Percentiles rank a stretch among this genome's conserved stretches.
phyloP scores from a whole-genome alignment of 2,329 filamentous ascomycete genomes.

The Cercospora janseana region DNA sequence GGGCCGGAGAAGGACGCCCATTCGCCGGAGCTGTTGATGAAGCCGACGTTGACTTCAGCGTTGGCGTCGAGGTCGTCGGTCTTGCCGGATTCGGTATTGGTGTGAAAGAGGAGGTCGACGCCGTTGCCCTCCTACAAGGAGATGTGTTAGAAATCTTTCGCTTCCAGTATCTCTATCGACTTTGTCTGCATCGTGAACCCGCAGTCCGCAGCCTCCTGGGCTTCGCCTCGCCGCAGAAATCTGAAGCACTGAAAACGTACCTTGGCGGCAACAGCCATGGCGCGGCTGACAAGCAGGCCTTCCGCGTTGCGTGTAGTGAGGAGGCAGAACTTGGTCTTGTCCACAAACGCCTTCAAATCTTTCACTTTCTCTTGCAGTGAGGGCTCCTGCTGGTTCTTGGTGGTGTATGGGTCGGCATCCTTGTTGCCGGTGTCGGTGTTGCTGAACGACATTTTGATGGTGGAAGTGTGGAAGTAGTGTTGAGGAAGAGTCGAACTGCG shows the following conservation, averaged over 20 bases:
- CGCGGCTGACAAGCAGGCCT: constrained; percentile 71
- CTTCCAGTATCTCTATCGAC: too few species aligned
- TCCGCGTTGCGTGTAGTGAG: constrained; percentile 73
- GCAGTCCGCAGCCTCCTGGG: too few species aligned
- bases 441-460: constrained; percentile 50
- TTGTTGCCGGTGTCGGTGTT: constrained; percentile 63
- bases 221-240: too few species aligned
- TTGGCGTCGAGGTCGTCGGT: constrained; percentile 74
- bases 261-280: constrained; percentile 80
- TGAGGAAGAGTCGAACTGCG: neutral
- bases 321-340: constrained; percentile 78
- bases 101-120: constrained; percentile 83
- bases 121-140: constrained; percentile 66
- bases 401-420: constrained; percentile 74
- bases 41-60: constrained; percentile 75
- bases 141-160: constrained; percentile 24
- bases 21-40: constrained; percentile 67
- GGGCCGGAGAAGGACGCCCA: constrained; percentile 85
- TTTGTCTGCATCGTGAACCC: too few species aligned
- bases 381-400: constrained; percentile 70
- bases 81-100: constrained; percentile 87
- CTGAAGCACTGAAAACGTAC: too few species aligned
- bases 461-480: constrained; percentile 13
- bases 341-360: constrained; percentile 69
- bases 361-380: constrained; percentile 72